These are phyloP conservation scores for Oryza brachyantha DNA, from an alignment of 176 grass and related monocot species.

Conservation along the genomic window DNA sequence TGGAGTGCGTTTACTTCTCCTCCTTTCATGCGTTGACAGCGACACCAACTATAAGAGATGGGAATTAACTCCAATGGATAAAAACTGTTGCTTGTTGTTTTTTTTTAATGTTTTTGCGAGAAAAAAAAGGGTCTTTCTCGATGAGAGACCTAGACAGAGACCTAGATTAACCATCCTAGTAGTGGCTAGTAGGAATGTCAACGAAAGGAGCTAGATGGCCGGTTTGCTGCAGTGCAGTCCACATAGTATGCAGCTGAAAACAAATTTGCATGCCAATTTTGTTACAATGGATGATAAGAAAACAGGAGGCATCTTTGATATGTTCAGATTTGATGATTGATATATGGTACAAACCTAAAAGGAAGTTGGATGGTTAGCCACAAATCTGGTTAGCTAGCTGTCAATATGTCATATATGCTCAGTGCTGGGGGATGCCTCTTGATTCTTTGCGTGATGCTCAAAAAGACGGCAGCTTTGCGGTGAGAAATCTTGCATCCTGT, in stretches of 20 bases:
- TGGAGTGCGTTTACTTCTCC: conserved; percentile 28
- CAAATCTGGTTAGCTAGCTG: background rate
- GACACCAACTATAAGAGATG: background rate
- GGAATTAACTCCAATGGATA: conserved; percentile 7
- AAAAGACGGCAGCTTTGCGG: conserved; percentile 23
- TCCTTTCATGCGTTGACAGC: conserved; percentile 20
- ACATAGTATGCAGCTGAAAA: background rate
- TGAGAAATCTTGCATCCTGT: background rate
- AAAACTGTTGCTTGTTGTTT: too few species aligned
- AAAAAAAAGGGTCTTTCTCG: too few species aligned
- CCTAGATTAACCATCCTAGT: background rate
- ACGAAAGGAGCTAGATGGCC: background rate
- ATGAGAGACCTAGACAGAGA: background rate
- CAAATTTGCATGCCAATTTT: background rate
- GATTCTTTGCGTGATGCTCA: conserved; percentile 26
- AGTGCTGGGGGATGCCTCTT: background rate
- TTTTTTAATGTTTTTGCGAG: too few species aligned
- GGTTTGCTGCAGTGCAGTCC: background rate
- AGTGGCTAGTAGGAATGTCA: conserved; percentile 17
- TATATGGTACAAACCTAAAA: background rate
- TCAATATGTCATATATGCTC: background rate
- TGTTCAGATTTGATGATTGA: background rate
- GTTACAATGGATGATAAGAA: background rate
- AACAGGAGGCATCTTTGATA: background rate
- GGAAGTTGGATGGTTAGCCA: background rate